Conservation (phyloP, 2,329 filamentous ascomycete genomes). For the Talaromyces sp. region DNA sequence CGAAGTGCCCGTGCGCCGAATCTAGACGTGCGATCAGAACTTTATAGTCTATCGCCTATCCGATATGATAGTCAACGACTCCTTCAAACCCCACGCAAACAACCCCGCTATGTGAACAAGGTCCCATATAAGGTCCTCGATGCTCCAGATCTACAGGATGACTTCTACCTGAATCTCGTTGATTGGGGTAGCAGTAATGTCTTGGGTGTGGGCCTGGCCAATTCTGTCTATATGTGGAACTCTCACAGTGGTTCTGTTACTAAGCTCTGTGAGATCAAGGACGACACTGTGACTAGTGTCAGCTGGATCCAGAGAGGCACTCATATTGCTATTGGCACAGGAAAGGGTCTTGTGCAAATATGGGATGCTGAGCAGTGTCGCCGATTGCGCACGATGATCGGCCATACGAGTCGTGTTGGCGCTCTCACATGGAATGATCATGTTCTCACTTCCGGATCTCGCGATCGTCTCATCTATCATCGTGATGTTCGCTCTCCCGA, state of each 20-base stretch:
- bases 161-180: slow-evolving; percentile 96
- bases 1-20: slow-evolving; percentile 86
- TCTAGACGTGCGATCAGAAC: slow-evolving; percentile 83
- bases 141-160: slow-evolving; percentile 91
- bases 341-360: slow-evolving; percentile 92
- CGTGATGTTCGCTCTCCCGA: slow-evolving; percentile 91
- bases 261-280: slow-evolving; percentile 87
- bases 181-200: slow-evolving; percentile 98
- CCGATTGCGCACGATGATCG: slow-evolving; percentile 91
- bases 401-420: slow-evolving; percentile 89
- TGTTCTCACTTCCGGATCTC: slow-evolving; percentile 91
- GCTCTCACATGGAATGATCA: slow-evolving; percentile 98
- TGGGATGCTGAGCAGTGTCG: slow-evolving; percentile 92
- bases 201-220: slow-evolving; percentile 86
- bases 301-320: slow-evolving; percentile 98
- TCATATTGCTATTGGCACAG: slow-evolving; percentile 91
- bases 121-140: slow-evolving; percentile 98
- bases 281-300: slow-evolving; percentile 94
- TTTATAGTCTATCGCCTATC: slow-evolving; percentile 94
- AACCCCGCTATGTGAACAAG: slow-evolving; percentile 88
- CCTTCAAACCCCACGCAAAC: slow-evolving; percentile 84
- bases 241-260: slow-evolving; percentile 87
- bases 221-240: slow-evolving; percentile 98
- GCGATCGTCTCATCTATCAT: slow-evolving; percentile 91
- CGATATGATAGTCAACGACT: slow-evolving; percentile 91